Base-by-base conservation (phyloP, 2,329 filamentous ascomycete species). In the Cercospora sp. region DNA sequence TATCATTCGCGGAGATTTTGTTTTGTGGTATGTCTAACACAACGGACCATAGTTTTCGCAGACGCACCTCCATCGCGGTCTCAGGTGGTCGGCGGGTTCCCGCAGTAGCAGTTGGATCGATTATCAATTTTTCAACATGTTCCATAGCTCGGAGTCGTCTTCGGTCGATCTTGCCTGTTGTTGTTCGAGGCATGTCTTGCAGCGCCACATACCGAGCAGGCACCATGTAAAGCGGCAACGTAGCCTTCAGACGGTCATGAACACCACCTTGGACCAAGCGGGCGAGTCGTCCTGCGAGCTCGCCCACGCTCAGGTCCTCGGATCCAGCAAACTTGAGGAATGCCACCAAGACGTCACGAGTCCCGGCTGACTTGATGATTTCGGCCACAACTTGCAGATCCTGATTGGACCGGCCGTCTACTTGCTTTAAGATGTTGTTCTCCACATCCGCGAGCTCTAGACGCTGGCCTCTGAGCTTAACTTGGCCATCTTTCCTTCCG, bases 171-270 rank as follows among this genome's bases (percentile, higher is more conserved):
- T 95, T 95, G 1, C 90, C 90, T 63, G 90, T 90, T 0, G 85
- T 77, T 0, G 90, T 94, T 73, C 89, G 83, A 0, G 92, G 92
- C 48, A 96, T 82, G 0, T 77, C 75, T 65, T 85, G 86, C 5
- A 96, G 82, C 0, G 90, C 89, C 6, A 96, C 81, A 3, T 94
- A 79, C 68, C 88, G 87, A 0, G 87, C 87, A 0, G 93, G 93
- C 1, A 94, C 79, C 91, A 94, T 94, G 76, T 95, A 95, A 0
- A 78, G 73, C 0, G 91, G 89, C 0, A 87, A 85, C 1, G 33
- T 60, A 8, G 31, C 39, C 10, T 39, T 60, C 18, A 60, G 8
- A 3, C 58, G 31, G 16, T 60, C 58, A 60, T 60, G 58, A 26
- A 60, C 33, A 2, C 58, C 58, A 8, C 23, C 58, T 16, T 60